Conservation (phyloP, 1,139 yeast genomes). For the Lodderomyces margitis region DNA sequence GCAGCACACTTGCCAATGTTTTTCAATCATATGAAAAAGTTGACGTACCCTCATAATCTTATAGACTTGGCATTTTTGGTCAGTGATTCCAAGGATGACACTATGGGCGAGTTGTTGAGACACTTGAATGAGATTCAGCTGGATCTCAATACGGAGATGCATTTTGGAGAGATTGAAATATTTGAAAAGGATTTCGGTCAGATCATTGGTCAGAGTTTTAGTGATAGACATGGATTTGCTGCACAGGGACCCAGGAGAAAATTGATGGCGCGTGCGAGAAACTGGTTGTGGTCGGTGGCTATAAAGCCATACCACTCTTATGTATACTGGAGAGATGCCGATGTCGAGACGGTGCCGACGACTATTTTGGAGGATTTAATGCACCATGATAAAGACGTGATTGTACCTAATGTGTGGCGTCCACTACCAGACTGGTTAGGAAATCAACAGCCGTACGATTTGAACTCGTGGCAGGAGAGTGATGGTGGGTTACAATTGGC, state of each 20-base stretch:
- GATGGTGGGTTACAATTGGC: slow-evolving; percentile 83
- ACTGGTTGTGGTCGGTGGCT: slow-evolving; percentile 54
- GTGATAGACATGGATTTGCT: slow-evolving; percentile 53
- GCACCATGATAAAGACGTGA: slow-evolving; percentile 54
- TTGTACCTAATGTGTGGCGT: slow-evolving; percentile 88
- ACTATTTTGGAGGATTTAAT: slow-evolving; percentile 52
- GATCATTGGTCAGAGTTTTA: slow-evolving; percentile 50
- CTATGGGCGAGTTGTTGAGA: slow-evolving; percentile 47
- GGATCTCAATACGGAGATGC: slow-evolving; percentile 38
- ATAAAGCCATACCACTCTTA: slow-evolving; percentile 51
- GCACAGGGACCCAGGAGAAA: slow-evolving; percentile 56
- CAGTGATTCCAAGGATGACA: slow-evolving; percentile 57
- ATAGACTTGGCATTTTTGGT: slow-evolving; percentile 60
- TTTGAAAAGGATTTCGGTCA: slow-evolving; percentile 55
- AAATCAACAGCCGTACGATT: slow-evolving; percentile 84
- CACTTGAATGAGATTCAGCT: slow-evolving; percentile 45
- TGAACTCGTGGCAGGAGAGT: slow-evolving; percentile 88
- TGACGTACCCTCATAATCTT: slow-evolving; percentile 56
- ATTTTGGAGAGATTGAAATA: slow-evolving; percentile 57
- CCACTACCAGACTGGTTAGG: slow-evolving; percentile 90
- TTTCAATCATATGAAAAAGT: slow-evolving; percentile 53
- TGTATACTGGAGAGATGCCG: slow-evolving; percentile 58
- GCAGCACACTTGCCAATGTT: slow-evolving; percentile 64
- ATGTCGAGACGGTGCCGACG: slow-evolving; percentile 52
- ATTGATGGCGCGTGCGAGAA: slow-evolving; percentile 54